phyloP scores from a whole-genome alignment of 129 eudicot species.

The Lonicera japonica region DNA sequence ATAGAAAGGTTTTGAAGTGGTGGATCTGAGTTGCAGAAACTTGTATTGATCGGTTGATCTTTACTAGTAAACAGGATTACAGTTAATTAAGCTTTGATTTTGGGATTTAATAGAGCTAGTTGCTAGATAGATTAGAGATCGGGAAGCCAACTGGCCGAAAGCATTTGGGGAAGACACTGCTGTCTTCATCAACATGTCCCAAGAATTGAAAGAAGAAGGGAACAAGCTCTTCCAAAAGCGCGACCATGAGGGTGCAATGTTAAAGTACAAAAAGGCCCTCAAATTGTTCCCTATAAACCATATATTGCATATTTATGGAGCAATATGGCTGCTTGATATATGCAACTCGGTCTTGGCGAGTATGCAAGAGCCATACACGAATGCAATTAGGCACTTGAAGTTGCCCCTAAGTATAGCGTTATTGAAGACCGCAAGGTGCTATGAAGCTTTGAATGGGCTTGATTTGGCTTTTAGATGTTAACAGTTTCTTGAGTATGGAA shows the following conservation, averaged over 20 bases:
- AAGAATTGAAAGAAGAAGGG: slow-evolving; percentile 83
- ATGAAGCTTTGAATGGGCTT: slow-evolving; percentile 56
- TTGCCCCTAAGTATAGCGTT: slow-evolving; percentile 86
- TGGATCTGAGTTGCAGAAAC: not conserved
- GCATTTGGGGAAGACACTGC: slow-evolving; percentile 75
- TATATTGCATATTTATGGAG: slow-evolving; percentile 55
- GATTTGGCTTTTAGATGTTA: slow-evolving; percentile 80
- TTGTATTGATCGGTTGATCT: not conserved
- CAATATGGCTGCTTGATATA: slow-evolving; percentile 79
- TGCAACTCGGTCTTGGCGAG: slow-evolving; percentile 81
- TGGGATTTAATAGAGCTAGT: not conserved
- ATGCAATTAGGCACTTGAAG: slow-evolving; percentile 90
- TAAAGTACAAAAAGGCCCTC: slow-evolving; percentile 78
- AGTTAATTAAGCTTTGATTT: not conserved
- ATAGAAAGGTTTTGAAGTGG: not conserved
- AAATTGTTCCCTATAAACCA: slow-evolving; percentile 65
- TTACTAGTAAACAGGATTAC: not conserved
- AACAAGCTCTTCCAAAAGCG: slow-evolving; percentile 56
- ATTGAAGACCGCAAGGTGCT: slow-evolving; percentile 74
- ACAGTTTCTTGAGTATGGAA: slow-evolving; percentile 62
- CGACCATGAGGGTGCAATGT: slow-evolving; percentile 83
- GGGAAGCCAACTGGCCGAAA: slow-evolving; percentile 88
- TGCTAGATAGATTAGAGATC: slow-evolving; percentile 32
- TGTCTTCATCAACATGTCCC: slow-evolving; percentile 73
- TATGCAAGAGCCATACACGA: slow-evolving; percentile 78